Evolutionary conservation across 352 stramenopile species (phyloP).

Genomic region (Thalassiosira mediterranea): DNA sequence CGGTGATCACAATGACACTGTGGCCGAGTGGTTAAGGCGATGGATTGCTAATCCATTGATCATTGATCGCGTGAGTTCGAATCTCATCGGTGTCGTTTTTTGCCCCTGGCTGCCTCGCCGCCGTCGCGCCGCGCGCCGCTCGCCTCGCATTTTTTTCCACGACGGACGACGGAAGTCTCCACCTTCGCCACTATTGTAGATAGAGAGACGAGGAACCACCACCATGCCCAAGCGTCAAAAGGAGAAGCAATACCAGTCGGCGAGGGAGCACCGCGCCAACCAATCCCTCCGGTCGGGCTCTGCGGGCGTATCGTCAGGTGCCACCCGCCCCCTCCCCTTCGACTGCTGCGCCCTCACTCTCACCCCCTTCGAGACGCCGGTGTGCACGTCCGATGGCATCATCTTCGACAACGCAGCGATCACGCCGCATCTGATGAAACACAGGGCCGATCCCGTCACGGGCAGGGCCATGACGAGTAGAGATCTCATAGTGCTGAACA

Average conservation of each 20-base stretch:
- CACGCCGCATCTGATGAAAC: constrained; percentile 94
- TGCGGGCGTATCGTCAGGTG: constrained; percentile 11
- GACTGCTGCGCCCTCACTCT: constrained; percentile 98
- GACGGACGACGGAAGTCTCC: too few relatives aligned
- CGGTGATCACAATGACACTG: too few relatives aligned
- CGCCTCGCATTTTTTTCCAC: too few relatives aligned
- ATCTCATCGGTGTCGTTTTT: constrained; percentile 63
- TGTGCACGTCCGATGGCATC: constrained; percentile 90
- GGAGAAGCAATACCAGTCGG: constrained; percentile 83
- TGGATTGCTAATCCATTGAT: constrained; percentile 81
- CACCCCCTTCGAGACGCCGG: constrained; percentile 88
- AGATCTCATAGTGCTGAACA: constrained; percentile 92
- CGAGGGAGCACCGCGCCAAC: constrained; percentile 67
- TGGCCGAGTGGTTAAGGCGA: constrained; percentile 84
- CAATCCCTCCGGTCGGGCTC: constrained; percentile 58
- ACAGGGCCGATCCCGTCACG: constrained; percentile 94
- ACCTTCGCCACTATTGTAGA: too few relatives aligned
- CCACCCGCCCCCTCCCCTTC: constrained; percentile 89
- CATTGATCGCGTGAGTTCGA: constrained; percentile 75
- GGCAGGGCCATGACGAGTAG: constrained; percentile 89
- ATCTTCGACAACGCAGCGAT: constrained; percentile 97
- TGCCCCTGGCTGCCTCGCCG: too few relatives aligned
- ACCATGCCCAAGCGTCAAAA: constrained; percentile 82
- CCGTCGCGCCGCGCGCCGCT: too few relatives aligned
- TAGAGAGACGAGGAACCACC: too few relatives aligned